A percentile compares a stretch with the other conserved stretches of the same genome.
These are phyloP conservation scores for Colletotrichum gloeosporioides DNA, from an alignment of 2,329 filamentous ascomycete genomes.

Conservation along the genomic window DNA sequence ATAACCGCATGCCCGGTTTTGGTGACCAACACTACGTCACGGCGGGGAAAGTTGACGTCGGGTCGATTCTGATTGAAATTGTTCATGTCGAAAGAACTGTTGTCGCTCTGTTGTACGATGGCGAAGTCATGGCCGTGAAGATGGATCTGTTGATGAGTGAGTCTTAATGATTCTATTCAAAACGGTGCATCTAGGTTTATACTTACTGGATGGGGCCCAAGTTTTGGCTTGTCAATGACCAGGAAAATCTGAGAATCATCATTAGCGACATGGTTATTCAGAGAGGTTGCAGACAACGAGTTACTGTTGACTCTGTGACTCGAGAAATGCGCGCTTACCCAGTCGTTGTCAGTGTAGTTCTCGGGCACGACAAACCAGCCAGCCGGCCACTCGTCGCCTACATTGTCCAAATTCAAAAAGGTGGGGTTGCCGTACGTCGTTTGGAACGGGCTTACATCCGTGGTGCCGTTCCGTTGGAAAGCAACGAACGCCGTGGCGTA, in stretches of 20 bases:
- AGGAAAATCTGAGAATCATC: background rate
- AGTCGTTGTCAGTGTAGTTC: background rate
- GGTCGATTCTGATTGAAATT: accelerated
- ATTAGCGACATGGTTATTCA: background rate
- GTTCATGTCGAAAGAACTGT: accelerated
- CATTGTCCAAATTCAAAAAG: background rate
- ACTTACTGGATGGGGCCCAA: background rate
- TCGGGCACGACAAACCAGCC: background rate
- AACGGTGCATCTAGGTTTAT: no score
- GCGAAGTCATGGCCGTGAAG: background rate
- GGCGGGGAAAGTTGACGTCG: background rate
- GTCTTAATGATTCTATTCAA: no score
- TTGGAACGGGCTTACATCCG: background rate
- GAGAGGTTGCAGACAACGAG: no score
- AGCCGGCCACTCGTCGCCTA: background rate
- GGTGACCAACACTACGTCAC: accelerated
- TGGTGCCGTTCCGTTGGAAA: background rate
- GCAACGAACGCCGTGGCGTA: no score
- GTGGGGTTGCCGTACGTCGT: background rate
- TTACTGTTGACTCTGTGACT: no score
- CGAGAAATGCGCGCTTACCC: background rate
- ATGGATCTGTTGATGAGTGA: background rate
- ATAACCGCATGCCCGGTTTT: accelerated
- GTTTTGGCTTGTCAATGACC: background rate
- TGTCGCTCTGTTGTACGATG: background rate